Conservation (phyloP, 2,329 filamentous ascomycete genomes). For the Elsinoe australis region DNA sequence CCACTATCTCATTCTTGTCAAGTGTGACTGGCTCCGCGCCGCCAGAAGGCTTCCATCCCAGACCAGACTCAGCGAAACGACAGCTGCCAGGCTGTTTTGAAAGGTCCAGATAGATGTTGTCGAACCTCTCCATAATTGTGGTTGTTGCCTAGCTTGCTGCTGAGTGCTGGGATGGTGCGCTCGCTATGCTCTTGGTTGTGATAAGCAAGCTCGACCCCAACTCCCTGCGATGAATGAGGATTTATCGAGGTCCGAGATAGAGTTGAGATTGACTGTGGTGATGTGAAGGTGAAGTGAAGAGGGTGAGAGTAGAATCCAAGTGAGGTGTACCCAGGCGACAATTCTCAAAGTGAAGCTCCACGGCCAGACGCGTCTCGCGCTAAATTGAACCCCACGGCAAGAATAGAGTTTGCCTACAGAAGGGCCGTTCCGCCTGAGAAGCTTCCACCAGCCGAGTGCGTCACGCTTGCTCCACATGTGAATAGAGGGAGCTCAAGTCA, state of each 20-base stretch:
- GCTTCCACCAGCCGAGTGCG: too few species aligned
- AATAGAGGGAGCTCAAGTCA: too few species aligned
- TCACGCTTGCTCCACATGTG: not conserved
- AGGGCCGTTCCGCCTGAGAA: not conserved
- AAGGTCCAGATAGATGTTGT: slow-evolving; percentile 92
- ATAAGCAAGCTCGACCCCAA: too few species aligned
- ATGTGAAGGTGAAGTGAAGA: not conserved
- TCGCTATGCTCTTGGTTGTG: too few species aligned
- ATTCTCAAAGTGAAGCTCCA: slow-evolving; percentile 1
- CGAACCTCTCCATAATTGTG: slow-evolving; percentile 72
- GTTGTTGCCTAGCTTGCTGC: not conserved
- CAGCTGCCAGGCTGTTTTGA: slow-evolving; percentile 89
- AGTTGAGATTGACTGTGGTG: too few species aligned
- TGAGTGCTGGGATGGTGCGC: too few species aligned
- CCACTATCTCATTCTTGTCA: slow-evolving; percentile 74
- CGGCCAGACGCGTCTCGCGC: slow-evolving; percentile 14
- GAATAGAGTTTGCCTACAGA: not conserved
- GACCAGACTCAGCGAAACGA: slow-evolving; percentile 85
- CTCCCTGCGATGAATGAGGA: too few species aligned
- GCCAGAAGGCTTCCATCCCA: slow-evolving; percentile 87
- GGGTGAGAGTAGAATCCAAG: too few species aligned
- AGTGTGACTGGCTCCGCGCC: slow-evolving; percentile 91
- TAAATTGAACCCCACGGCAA: slow-evolving; percentile 16
- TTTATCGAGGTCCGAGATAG: too few species aligned
- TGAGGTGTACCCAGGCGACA: too few species aligned